phyloP scores from a whole-genome alignment of 352 stramenopile species.

The Aphanomyces invadans region DNA sequence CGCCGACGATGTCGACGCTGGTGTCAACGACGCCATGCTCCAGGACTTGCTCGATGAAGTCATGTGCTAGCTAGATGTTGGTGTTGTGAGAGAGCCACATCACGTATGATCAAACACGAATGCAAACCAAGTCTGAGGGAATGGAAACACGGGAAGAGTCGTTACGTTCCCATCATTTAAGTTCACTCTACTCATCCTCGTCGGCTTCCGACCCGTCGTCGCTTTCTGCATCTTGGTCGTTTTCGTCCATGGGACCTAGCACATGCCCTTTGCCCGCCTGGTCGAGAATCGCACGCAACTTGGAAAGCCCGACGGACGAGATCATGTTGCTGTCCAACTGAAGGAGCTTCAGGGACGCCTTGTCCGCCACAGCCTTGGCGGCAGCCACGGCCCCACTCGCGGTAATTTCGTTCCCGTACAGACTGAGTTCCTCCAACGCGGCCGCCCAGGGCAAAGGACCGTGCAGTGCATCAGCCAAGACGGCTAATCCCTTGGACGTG shows the following conservation, averaged over 20 bases:
- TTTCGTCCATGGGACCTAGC: conserved; percentile 74
- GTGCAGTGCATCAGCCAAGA: conserved; percentile 31
- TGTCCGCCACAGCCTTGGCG: conserved; percentile 38
- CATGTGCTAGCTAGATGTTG: conserved; percentile 10
- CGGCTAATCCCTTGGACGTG: conserved; percentile 40
- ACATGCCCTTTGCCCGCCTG: conserved; percentile 40
- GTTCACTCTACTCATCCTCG: not conserved
- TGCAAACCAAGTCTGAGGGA: no score
- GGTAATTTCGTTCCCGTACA: conserved; percentile 70
- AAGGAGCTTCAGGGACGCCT: conserved; percentile 35
- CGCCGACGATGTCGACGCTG: conserved; percentile 21
- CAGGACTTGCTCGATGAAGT: conserved; percentile 66
- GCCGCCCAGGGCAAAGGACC: not conserved
- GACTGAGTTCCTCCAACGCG: conserved; percentile 44
- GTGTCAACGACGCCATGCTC: conserved; percentile 38
- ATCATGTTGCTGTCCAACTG: conserved; percentile 73
- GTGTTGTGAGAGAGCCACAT: no score
- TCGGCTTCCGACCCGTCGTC: conserved; percentile 26
- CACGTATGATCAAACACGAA: no score
- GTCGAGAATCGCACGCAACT: conserved; percentile 39
- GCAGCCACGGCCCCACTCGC: conserved; percentile 57
- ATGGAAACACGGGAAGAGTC: no score
- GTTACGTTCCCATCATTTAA: no score
- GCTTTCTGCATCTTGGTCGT: conserved; percentile 65
- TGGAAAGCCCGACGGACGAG: conserved; percentile 48